A percentile compares a stretch with the other conserved stretches of the same genome.
phyloP scores from a whole-genome alignment of 306 rosid species.

The Leucaena leucocephala region DNA sequence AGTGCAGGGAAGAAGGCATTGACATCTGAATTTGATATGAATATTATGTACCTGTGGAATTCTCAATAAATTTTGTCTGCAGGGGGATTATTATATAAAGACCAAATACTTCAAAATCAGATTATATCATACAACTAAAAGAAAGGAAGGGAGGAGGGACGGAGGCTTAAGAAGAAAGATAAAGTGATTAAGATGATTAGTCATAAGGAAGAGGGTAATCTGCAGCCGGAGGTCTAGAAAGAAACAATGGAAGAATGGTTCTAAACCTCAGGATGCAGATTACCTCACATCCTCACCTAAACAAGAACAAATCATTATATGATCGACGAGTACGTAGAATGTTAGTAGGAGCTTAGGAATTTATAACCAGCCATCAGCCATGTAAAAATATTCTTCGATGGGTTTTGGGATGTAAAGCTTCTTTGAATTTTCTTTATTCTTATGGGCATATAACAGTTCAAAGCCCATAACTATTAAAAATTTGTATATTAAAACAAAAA shows the following conservation, averaged over 20 bases:
- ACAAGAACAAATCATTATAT: neutral
- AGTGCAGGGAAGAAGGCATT: neutral
- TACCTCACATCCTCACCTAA: slow-evolving; percentile 48
- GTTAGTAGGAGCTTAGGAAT: slow-evolving; percentile 32
- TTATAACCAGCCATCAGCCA: slow-evolving; percentile 44
- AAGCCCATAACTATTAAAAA: neutral
- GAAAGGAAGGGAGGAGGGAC: neutral
- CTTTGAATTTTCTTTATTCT: neutral
- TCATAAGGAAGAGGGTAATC: slow-evolving; percentile 41
- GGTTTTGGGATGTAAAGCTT: neutral
- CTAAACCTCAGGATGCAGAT: slow-evolving; percentile 74
- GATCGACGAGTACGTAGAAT: slow-evolving; percentile 1
- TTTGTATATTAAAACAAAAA: neutral
- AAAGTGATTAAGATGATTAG: too few relatives aligned
- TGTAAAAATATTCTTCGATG: slow-evolving; percentile 4
- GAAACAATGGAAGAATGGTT: slow-evolving; percentile 32
- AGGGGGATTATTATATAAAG: neutral
- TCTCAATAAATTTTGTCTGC: neutral
- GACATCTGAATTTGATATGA: neutral
- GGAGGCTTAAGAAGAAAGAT: neutral
- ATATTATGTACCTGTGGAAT: neutral
- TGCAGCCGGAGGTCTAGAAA: slow-evolving; percentile 43
- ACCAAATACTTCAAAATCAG: neutral
- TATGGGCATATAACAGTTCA: neutral
- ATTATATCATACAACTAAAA: neutral